Evolutionary conservation across 176 grass and related monocot genomes (phyloP).

Genomic region (Phragmites australis): DNA sequence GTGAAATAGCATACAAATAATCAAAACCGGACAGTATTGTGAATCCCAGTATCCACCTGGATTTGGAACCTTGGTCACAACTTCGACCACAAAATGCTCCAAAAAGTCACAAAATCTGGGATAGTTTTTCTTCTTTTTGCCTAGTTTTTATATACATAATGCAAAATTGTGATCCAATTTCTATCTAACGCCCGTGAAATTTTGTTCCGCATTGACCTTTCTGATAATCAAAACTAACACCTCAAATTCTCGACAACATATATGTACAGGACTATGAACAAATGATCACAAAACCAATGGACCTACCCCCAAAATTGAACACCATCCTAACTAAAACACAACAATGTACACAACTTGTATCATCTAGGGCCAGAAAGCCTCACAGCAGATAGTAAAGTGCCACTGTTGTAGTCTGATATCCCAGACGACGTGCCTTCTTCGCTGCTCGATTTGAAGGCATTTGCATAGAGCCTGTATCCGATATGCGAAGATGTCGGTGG

Average conservation of each 20-base stretch:
- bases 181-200: not conserved
- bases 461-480: slow-evolving; percentile 66
- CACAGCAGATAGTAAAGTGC: slow-evolving; percentile 83
- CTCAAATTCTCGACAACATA: slow-evolving; percentile 20
- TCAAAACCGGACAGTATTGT: not conserved
- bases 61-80: not conserved
- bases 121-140: too few relatives aligned
- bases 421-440: slow-evolving; percentile 81
- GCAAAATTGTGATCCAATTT: not conserved
- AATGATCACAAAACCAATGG: slow-evolving; percentile 29
- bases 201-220: not conserved
- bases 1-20: not conserved
- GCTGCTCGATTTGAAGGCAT: slow-evolving; percentile 74
- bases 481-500: slow-evolving; percentile 67
- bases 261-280: slow-evolving; percentile 44
- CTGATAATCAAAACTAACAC: not conserved
- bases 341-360: slow-evolving; percentile 23
- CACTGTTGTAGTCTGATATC: slow-evolving; percentile 81
- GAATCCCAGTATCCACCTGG: not conserved
- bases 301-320: slow-evolving; percentile 40
- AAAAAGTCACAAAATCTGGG: not conserved
- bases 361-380: slow-evolving; percentile 88
- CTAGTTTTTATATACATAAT: not conserved
- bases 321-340: slow-evolving; percentile 33
- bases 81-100: not conserved